phyloP scores from a whole-genome alignment of 208 protist genomes.

The Trypanosoma grayi region DNA sequence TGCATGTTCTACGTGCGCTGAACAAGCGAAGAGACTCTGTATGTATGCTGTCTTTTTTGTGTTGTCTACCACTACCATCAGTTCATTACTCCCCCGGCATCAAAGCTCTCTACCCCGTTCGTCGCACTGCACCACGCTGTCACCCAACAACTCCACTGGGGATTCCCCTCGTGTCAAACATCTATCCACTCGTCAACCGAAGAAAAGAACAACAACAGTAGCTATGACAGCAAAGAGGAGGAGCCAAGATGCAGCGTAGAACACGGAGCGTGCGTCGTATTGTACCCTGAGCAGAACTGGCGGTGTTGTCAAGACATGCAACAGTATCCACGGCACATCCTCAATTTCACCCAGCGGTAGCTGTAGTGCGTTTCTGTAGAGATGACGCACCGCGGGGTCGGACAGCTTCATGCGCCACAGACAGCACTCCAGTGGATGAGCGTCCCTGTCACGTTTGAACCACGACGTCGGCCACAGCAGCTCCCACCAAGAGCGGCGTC shows the following conservation, averaged over 20 bases:
- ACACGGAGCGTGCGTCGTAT: background rate
- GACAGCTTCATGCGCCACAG: conserved; percentile 30
- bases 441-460: background rate
- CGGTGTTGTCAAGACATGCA: conserved; percentile 9
- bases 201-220: background rate
- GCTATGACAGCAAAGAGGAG: conserved; percentile 1
- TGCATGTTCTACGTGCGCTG: too few species aligned
- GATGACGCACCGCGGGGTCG: conserved; percentile 50
- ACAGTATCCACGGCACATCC: conserved; percentile 24
- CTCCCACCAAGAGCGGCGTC: background rate
- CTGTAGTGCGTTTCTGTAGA: conserved; percentile 15
- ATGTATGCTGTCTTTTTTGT: too few species aligned
- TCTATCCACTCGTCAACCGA: background rate
- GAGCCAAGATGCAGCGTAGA: background rate
- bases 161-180: background rate
- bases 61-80: too few species aligned
- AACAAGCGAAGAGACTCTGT: too few species aligned
- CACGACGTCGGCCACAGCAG: conserved; percentile 26
- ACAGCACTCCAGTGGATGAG: background rate
- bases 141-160: too few species aligned
- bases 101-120: too few species aligned
- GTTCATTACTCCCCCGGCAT: too few species aligned
- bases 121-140: too few species aligned
- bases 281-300: conserved; percentile 12
- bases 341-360: conserved; percentile 20